Conservation (phyloP, 352 stramenopile genomes). For the Pythium oligandrum region DNA sequence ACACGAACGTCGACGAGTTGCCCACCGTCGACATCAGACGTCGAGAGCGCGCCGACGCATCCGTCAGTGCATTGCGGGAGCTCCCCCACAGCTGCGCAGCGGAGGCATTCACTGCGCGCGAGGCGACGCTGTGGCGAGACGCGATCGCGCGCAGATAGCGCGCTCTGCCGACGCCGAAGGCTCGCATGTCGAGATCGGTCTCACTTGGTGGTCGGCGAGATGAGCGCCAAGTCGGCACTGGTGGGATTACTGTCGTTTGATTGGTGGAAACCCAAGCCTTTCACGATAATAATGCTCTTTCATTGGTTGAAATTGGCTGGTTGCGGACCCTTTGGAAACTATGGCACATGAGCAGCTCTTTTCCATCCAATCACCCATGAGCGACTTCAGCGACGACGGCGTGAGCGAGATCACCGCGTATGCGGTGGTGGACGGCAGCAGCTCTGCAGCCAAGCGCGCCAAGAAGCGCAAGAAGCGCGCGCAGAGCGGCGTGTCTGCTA, state of each 20-base stretch:
- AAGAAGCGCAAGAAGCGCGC: slow-evolving; percentile 71
- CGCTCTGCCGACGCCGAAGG: slow-evolving; percentile 15
- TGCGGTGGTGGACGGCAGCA: slow-evolving; percentile 17
- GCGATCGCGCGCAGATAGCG: slow-evolving; percentile 12
- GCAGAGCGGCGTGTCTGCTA: slow-evolving; percentile 3
- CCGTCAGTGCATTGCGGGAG: no score
- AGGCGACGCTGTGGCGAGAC: neutral
- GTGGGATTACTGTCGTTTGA: slow-evolving; percentile 1
- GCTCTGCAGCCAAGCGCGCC: slow-evolving; percentile 19
- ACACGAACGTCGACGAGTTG: slow-evolving; percentile 49
- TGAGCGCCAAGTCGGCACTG: slow-evolving; percentile 2
- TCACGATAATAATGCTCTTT: neutral
- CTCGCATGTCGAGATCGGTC: slow-evolving; percentile 10
- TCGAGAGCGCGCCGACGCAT: slow-evolving; percentile 7
- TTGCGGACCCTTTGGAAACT: slow-evolving; percentile 4
- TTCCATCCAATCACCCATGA: slow-evolving; percentile 20
- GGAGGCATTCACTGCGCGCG: neutral
- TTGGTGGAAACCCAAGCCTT: slow-evolving; percentile 8
- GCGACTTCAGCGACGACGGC: slow-evolving; percentile 10
- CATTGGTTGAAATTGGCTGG: slow-evolving; percentile 33
- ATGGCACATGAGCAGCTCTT: slow-evolving; percentile 1
- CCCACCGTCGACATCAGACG: slow-evolving; percentile 6
- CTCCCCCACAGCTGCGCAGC: no score
- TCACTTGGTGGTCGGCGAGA: neutral
- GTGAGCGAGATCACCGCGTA: slow-evolving; percentile 28